These are phyloP conservation scores for Didymellaceae sp. DNA, from an alignment of 2,329 filamentous ascomycete genomes.

Conservation along the genomic window DNA sequence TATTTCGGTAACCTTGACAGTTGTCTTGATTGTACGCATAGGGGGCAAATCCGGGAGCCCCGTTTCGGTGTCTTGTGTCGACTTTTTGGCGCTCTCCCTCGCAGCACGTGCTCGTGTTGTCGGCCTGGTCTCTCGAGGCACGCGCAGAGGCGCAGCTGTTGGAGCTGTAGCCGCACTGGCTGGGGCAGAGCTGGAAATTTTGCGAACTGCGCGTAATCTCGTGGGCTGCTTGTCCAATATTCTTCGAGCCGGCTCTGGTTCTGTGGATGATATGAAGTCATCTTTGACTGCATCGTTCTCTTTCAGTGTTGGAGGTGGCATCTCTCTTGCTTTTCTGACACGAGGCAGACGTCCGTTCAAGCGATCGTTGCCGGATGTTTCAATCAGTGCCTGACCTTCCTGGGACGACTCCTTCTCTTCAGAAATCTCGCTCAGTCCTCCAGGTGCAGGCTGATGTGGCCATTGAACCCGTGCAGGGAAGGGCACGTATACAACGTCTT, in stretches of 20 bases:
- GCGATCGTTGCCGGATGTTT: constrained; percentile 56
- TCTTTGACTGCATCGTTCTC: constrained; percentile 44
- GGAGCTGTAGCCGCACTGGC: constrained; percentile 41
- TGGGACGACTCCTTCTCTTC: constrained; percentile 50
- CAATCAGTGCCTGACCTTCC: constrained; percentile 50
- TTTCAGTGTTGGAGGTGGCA: constrained; percentile 40
- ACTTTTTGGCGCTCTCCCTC: constrained; percentile 27
- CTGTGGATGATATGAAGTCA: constrained; percentile 26
- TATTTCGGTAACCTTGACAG: constrained; percentile 27
- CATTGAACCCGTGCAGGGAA: constrained; percentile 50
- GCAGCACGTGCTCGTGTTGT: constrained; percentile 35
- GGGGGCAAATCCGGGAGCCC: constrained; percentile 35
- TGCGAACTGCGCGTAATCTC: constrained; percentile 44
- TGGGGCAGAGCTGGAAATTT: constrained; percentile 44
- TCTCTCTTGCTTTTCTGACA: constrained; percentile 30
- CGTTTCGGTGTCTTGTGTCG: constrained; percentile 28
- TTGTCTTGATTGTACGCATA: constrained; percentile 29
- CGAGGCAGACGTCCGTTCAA: constrained; percentile 35
- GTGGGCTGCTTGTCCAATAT: constrained; percentile 46
- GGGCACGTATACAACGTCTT: constrained; percentile 57
- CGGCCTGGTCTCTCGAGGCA: constrained; percentile 37
- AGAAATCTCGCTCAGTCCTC: constrained; percentile 48
- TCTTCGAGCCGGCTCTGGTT: constrained; percentile 35
- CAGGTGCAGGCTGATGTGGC: constrained; percentile 39
- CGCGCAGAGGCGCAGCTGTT: constrained; percentile 36